A percentile compares a stretch with the other conserved stretches of the same genome.
Conservation (phyloP, 2,329 filamentous ascomycete species). For the Cladosporium cucumerinum region DNA sequence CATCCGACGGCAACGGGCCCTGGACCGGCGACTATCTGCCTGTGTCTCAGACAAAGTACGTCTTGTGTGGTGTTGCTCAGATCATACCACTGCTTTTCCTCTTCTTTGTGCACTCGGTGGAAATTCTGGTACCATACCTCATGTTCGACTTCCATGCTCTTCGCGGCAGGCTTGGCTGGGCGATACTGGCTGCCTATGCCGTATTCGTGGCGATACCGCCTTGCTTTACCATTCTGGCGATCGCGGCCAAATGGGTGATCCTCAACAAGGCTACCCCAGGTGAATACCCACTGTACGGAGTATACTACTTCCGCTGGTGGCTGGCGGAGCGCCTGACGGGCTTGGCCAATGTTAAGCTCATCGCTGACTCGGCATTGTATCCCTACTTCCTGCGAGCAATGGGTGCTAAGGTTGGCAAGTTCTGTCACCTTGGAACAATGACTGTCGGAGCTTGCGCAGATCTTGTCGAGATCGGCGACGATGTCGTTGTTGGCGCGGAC, state of each 20-base stretch:
- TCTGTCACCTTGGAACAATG: conserved; percentile 26
- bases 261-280: conserved; percentile 53
- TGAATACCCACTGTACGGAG: conserved; percentile 56
- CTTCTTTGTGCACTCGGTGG: conserved; percentile 25
- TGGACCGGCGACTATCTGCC: conserved; percentile 22
- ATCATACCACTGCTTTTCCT: conserved; percentile 25
- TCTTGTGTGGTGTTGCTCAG: conserved; percentile 25
- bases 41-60: conserved; percentile 21
- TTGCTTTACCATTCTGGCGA: conserved; percentile 37
- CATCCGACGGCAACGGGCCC: conserved; percentile 20
- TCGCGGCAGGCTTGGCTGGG: conserved; percentile 18
- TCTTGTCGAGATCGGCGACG: conserved; percentile 27
- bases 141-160: conserved; percentile 23
- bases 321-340: conserved; percentile 33
- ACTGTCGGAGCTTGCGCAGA: conserved; percentile 23
- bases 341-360: conserved; percentile 22
- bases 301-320: conserved; percentile 59
- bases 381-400: conserved; percentile 23
- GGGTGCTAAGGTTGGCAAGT: conserved; percentile 24
- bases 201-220: conserved; percentile 22
- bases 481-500: conserved; percentile 26
- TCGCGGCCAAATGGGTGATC: conserved; percentile 52
- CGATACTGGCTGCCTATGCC: conserved; percentile 23
- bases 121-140: conserved; percentile 27
- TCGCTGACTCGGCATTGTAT: conserved; percentile 24